These are phyloP conservation scores for Candida railenensis DNA, from an alignment of 805 yeast genomes.

Conservation along the genomic window DNA sequence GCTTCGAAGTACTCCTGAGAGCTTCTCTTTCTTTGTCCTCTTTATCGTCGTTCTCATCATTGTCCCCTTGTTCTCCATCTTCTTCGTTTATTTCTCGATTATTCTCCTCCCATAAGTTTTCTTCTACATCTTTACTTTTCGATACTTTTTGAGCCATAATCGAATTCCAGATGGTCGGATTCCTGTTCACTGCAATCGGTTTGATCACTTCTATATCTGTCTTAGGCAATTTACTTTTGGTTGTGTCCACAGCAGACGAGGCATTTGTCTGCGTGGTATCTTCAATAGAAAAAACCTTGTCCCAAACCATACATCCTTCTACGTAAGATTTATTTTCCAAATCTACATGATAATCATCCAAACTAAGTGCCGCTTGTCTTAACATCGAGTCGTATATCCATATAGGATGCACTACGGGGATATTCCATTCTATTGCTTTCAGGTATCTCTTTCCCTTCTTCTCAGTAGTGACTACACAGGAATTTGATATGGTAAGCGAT, in stretches of 20 bases:
- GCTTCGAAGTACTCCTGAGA: conserved; percentile 13
- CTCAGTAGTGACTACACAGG: conserved; percentile 51
- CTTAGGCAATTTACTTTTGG: conserved; percentile 7
- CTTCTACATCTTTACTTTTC: conserved; percentile 4
- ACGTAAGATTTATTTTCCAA: conserved; percentile 16
- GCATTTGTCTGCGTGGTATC: neutral
- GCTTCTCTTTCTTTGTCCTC: conserved; percentile 5
- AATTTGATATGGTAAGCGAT: conserved; percentile 44
- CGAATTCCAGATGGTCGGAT: conserved; percentile 42
- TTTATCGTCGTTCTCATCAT: conserved; percentile 12
- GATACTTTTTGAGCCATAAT: conserved; percentile 27
- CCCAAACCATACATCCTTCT: conserved; percentile 40
- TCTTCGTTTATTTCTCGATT: neutral
- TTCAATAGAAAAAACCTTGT: conserved; percentile 12
- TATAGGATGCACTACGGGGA: conserved; percentile 51
- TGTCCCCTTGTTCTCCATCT: conserved; percentile 15
- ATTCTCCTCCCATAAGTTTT: conserved; percentile 5
- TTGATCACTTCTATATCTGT: conserved; percentile 6
- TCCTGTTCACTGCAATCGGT: conserved; percentile 14
- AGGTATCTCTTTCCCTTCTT: conserved; percentile 50
- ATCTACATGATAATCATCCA: conserved; percentile 38
- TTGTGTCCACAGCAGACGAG: too few relatives aligned
- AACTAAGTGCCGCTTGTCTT: conserved; percentile 43
- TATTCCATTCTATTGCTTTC: conserved; percentile 53
- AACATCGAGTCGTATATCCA: conserved; percentile 47